A percentile compares a stretch with the other conserved stretches of the same genome.
Evolutionary conservation across 495 filamentous ascomycete genomes (phyloP).

Genomic region (Xylaria scruposa): DNA sequence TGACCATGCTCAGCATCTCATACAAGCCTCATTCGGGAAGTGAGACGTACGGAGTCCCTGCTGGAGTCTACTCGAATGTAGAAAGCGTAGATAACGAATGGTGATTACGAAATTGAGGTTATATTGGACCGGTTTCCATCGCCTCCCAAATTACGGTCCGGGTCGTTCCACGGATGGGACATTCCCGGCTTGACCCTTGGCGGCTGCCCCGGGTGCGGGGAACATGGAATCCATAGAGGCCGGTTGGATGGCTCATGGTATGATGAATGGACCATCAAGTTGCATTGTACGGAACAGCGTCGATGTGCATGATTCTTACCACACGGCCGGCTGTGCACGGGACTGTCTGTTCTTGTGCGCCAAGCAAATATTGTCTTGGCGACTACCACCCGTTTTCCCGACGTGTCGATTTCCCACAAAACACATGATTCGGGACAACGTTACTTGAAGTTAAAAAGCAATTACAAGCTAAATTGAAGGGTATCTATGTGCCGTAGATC

Average conservation of each 20-base stretch:
- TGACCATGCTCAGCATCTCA: not conserved
- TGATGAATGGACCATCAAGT: conserved; percentile 5
- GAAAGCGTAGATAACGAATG: not conserved
- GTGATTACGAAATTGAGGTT: not conserved
- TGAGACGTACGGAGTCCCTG: not conserved
- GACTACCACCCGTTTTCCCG: not conserved
- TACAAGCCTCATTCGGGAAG: not conserved
- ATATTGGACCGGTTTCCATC: not conserved
- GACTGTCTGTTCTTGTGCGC: not conserved
- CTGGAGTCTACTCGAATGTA: not conserved
- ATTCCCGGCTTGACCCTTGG: not conserved
- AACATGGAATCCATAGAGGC: not conserved
- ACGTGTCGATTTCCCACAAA: conserved; percentile 11
- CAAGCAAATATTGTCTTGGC: conserved; percentile 14
- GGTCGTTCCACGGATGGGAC: conserved; percentile 2
- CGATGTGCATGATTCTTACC: not conserved
- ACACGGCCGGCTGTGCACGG: not conserved
- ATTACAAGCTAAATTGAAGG: conserved; percentile 18
- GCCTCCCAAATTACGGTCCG: not conserved
- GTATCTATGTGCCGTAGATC: conserved; percentile 22
- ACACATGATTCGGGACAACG: not conserved
- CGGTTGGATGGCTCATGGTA: not conserved
- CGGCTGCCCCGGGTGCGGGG: not conserved
- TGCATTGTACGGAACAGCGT: not conserved
- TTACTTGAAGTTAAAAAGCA: conserved; percentile 1